phyloP scores from a whole-genome alignment of 2,329 filamentous ascomycete genomes.

The Teratosphaeria gauchensis region DNA sequence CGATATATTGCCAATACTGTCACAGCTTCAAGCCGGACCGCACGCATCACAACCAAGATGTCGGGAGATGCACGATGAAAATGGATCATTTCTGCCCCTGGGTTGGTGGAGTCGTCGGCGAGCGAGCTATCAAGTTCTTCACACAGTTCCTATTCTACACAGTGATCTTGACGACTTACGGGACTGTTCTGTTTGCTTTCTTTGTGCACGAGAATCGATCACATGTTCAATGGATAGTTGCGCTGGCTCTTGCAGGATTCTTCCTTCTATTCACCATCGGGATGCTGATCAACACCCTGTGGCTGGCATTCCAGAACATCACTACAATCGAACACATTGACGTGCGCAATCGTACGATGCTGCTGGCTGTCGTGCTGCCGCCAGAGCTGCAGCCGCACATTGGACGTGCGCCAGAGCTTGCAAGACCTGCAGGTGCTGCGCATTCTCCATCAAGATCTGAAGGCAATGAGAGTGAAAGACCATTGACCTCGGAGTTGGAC shows the following conservation, averaged over 20 bases:
- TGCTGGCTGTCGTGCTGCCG: conserved; percentile 65
- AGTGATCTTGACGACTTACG: conserved; percentile 54
- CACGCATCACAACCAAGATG: conserved; percentile 74
- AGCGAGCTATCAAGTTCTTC: conserved; percentile 79
- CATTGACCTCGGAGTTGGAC: conserved; percentile 26
- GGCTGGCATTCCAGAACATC: conserved; percentile 61
- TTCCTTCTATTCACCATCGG: conserved; percentile 72
- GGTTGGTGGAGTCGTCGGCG: conserved; percentile 84
- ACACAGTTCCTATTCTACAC: conserved; percentile 75
- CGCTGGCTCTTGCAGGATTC: conserved; percentile 56
- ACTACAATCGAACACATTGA: conserved; percentile 77
- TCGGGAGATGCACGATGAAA: conserved; percentile 71
- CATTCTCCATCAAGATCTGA: not conserved
- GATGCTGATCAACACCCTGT: conserved; percentile 65
- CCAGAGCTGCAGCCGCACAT: conserved; percentile 21
- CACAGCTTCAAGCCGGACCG: conserved; percentile 82
- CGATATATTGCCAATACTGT: conserved; percentile 77
- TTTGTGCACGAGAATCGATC: conserved; percentile 45
- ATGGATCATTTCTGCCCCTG: conserved; percentile 97
- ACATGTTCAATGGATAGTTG: conserved; percentile 56
- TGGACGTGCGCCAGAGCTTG: not conserved
- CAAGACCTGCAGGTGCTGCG: not conserved
- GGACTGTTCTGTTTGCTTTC: conserved; percentile 54
- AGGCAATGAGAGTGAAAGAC: conserved; percentile 14
- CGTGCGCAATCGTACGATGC: conserved; percentile 52